These are phyloP conservation scores for Suillus tomentosus DNA, from an alignment of 768 basidiomycete species.

Conservation along the genomic window DNA sequence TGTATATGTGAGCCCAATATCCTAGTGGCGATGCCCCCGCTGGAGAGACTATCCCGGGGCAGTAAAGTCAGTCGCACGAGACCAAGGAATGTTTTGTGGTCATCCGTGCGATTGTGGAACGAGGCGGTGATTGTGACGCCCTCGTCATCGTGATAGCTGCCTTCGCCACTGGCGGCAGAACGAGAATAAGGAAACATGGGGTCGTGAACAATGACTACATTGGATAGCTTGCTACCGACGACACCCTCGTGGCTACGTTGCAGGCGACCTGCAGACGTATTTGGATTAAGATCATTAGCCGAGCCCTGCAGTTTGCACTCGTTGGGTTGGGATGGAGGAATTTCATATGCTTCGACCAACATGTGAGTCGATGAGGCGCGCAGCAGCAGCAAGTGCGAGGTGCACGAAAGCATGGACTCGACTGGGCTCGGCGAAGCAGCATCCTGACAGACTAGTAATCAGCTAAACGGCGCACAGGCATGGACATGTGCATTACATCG, in stretches of 20 bases:
- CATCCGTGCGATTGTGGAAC: slow-evolving; percentile 7
- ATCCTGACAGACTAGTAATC: neutral
- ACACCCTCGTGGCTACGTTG: slow-evolving; percentile 9
- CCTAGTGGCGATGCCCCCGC: slow-evolving; percentile 3
- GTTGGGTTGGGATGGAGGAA: neutral
- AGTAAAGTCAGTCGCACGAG: slow-evolving; percentile 7
- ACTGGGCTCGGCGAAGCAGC: neutral
- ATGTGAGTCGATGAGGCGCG: slow-evolving; percentile 5
- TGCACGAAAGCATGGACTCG: slow-evolving; percentile 9
- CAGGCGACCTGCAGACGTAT: neutral
- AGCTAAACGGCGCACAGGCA: neutral
- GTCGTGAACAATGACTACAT: slow-evolving; percentile 8
- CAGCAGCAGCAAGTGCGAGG: slow-evolving; percentile 3
- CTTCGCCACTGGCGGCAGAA: neutral
- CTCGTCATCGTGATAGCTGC: slow-evolving; percentile 2
- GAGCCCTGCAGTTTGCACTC: neutral
- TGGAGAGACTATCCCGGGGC: slow-evolving; percentile 2
- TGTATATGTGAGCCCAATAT: slow-evolving; percentile 7
- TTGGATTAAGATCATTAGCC: neutral
- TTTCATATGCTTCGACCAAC: slow-evolving; percentile 7
- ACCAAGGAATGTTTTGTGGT: slow-evolving; percentile 9
- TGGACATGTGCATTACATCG: slow-evolving; percentile 3
- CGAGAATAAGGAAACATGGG: slow-evolving; percentile 7
- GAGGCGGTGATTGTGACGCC: slow-evolving; percentile 7
- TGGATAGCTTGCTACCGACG: slow-evolving; percentile 6